Evolutionary conservation across 2,329 filamentous ascomycete genomes (phyloP), one percentile per base, ranked within the genome.

Genomic region (Mycocentrospora acerina): DNA sequence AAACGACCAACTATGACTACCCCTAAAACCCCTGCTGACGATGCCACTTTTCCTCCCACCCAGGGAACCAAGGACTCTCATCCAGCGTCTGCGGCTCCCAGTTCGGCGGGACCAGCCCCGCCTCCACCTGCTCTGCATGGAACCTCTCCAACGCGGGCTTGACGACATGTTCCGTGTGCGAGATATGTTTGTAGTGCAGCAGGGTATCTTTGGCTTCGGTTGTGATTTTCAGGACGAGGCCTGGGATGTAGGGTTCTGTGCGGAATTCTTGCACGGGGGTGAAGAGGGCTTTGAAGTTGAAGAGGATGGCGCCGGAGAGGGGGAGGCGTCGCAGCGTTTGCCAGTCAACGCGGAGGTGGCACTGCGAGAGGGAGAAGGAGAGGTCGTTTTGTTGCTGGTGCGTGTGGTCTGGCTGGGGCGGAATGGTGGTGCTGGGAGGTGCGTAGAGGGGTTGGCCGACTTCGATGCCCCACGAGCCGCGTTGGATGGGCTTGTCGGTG

Each of bases 261-360:
- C 79, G 71, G 40, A 94, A 82, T 47, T 85, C 81, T 0, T 74
- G 62, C 0, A 95, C 63, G 0, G 86, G 85, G 0, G 88, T 93
- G 66, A 94, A 94, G 0, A 93, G 66, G 0, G 85, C 88, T 60
- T 91, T 94, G 78, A 91, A 95, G 64, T 93, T 94, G 72, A 95
- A 95, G 0, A 89, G 79, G 2, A 95, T 72, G 0, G 78, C 84
- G 0, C 80, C 87, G 0, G 85, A 89, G 0, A 95, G 71, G 0
- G 89, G 88, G 0, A 95, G 70, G 3, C 89, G 80, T 2, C 89
- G 81, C 4, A 95, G 71, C 0, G 89, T 95, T 67, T 95, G 90
- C 87, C 88, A 94, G 64, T 95, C 89, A 2, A 93, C 88, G 4
- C 89, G 79, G 1, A 95, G 71, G 44, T 85, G 71, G 47, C 86